phyloP scores from a whole-genome alignment of 2,329 filamentous ascomycete species.

The Aureobasidium sp. region DNA sequence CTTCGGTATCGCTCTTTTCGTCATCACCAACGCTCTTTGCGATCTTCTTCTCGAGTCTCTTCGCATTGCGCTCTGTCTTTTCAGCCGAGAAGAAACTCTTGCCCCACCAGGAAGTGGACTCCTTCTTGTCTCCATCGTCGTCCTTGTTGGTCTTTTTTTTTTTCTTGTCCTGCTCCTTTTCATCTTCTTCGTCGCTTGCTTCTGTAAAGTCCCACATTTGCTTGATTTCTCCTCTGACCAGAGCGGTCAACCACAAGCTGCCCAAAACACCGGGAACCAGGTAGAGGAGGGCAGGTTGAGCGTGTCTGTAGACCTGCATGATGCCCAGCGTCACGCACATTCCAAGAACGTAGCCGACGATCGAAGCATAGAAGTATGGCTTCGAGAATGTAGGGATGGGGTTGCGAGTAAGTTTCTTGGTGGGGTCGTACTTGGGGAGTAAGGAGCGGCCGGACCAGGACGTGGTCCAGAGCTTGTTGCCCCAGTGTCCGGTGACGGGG shows the following conservation, averaged over 20 bases:
- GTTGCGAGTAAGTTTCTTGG: constrained; percentile 20
- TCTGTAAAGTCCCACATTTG: constrained; percentile 81
- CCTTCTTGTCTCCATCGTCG: constrained; percentile 22
- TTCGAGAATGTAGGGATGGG: constrained; percentile 56
- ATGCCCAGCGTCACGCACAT: constrained; percentile 70
- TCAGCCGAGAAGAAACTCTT: constrained; percentile 25
- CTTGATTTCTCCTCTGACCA: constrained; percentile 60
- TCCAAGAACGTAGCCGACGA: constrained; percentile 69
- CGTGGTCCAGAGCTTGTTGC: constrained; percentile 70
- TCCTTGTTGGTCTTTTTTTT: constrained; percentile 13
- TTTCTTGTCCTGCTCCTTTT: constrained; percentile 17
- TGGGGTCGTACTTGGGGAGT: not conserved
- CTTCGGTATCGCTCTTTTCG: constrained; percentile 8
- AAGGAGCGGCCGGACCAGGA: constrained; percentile 16
- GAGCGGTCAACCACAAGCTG: constrained; percentile 66
- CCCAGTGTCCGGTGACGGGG: constrained; percentile 63
- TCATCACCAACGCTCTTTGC: not conserved
- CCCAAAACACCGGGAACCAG: constrained; percentile 78
- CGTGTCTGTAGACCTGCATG: constrained; percentile 69
- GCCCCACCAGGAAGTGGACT: constrained; percentile 12
- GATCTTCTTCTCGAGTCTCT: constrained; percentile 16
- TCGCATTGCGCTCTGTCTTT: constrained; percentile 21
- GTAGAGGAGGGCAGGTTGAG: constrained; percentile 85
- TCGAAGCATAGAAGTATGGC: constrained; percentile 71
- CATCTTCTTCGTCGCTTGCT: constrained; percentile 33